Base-by-base conservation (phyloP, 441 rosid genomes). In the Brassica balearica region DNA sequence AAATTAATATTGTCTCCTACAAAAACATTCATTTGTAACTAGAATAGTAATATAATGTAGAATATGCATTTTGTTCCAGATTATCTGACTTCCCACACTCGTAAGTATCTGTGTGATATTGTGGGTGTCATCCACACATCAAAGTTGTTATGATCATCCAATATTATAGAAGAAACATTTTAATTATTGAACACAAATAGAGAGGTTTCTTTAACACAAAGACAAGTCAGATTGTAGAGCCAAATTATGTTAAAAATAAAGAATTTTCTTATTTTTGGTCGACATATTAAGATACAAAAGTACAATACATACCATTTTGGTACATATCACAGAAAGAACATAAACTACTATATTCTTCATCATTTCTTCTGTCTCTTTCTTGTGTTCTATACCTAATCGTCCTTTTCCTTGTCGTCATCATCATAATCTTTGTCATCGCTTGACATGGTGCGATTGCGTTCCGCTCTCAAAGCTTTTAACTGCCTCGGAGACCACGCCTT, bases 401-500 rank as follows among this genome's bases (percentile, higher is more conserved):
- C 38, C 38, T 5, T 60, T 55, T 73, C 29, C 56, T 68, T 8
- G 3, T 51, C 0, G 1, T 73, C 66, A 15, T 34, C 70, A 55
- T 32, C 53, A 19, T 29, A 14, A 7, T 73, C 38, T 11, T 62
- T 25, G 11, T 53, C 71, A 69, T 69, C 61, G n/a, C 27, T 23
- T 62, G 68, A 46, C 32, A 8, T 72, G n/a, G 69, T 41, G 32
- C 19, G 5, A 23, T 61, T 73, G 20, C 29, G 75, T 22, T 19
- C 65, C 17, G 3, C 60, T 10, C 82, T 66, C 17, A 79, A 38
- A 55, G 71, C 78, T 15, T 63, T 64, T n/a, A 79, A 65, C 75
- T 79, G 82, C n/a, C 38, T 10, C 0, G 78, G 82, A 1, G 82
- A 79, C 78, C 82, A 74, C 2, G 66, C 78, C 61, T 74, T 79